phyloP scores from a whole-genome alignment of 192 early-diverging fungal species.

The Oehlia diaphana region DNA sequence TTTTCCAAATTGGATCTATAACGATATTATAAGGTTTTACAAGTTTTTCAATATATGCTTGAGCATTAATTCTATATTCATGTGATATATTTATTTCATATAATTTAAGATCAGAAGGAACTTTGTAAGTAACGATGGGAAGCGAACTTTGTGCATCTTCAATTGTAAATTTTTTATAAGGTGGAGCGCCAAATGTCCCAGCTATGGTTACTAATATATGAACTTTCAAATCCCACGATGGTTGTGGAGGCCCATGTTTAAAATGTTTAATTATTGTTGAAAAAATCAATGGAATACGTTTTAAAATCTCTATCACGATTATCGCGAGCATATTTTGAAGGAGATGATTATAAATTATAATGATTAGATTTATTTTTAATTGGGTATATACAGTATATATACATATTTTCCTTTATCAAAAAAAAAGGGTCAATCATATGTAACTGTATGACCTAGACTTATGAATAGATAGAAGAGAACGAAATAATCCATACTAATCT shows the following conservation, averaged over 20 bases:
- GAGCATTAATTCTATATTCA: conserved; percentile 37
- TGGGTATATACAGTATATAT: too few species aligned
- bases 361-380: too few species aligned
- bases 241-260: conserved; percentile 43
- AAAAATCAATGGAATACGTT: neutral
- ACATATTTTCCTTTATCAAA: too few species aligned
- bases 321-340: too few species aligned
- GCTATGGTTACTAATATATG: conserved; percentile 29
- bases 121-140: neutral
- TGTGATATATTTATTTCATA: conserved; percentile 30
- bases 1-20: conserved; percentile 52
- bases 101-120: conserved; percentile 33
- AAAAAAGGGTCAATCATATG: too few species aligned
- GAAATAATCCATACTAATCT: too few species aligned
- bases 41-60: conserved; percentile 34
- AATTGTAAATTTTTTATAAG: conserved; percentile 32
- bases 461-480: too few species aligned
- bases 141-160: conserved; percentile 38
- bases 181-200: too few species aligned
- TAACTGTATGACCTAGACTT: too few species aligned
- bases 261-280: conserved; percentile 1
- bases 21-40: conserved; percentile 34
- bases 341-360: too few species aligned
- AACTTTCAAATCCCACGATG: conserved; percentile 46
- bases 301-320: neutral